Conservation (phyloP, 805 yeast species). For the Helenozyma rhizophorensis region DNA sequence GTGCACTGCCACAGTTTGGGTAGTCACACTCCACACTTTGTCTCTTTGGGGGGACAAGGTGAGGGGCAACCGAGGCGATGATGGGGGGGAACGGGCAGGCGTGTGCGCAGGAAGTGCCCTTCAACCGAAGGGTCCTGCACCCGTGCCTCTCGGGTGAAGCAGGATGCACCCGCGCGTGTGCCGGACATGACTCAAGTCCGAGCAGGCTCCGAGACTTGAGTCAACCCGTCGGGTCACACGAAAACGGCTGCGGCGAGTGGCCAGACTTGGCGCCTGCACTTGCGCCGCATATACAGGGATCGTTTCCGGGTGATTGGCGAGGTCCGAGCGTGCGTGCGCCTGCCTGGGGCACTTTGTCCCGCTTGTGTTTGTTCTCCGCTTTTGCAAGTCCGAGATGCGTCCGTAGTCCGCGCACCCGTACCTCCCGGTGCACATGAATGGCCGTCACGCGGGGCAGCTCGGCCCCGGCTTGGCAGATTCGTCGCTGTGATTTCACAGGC, state of each 20-base stretch:
- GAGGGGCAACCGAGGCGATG: slow-evolving; percentile 4
- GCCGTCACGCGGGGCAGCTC: too few relatives aligned
- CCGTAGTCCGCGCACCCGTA: not conserved
- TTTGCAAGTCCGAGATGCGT: slow-evolving; percentile 1
- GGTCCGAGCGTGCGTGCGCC: too few relatives aligned
- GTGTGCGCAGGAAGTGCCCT: slow-evolving; percentile 7
- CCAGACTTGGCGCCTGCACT: not conserved
- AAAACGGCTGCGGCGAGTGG: not conserved
- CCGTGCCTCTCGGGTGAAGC: slow-evolving; percentile 7
- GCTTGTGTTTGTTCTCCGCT: not conserved
- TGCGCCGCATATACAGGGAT: too few relatives aligned
- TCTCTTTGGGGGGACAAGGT: too few relatives aligned
- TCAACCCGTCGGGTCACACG: slow-evolving; percentile 1
- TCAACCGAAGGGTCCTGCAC: slow-evolving; percentile 3
- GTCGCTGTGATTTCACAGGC: too few relatives aligned
- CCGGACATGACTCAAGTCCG: slow-evolving; percentile 16
- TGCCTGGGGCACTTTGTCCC: too few relatives aligned
- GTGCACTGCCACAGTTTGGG: too few relatives aligned
- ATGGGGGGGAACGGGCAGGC: slow-evolving; percentile 5
- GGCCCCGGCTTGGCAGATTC: too few relatives aligned
- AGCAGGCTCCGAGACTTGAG: slow-evolving; percentile 14
- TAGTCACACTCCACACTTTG: too few relatives aligned
- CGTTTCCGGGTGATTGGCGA: too few relatives aligned
- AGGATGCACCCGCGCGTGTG: slow-evolving; percentile 3
- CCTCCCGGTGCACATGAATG: not conserved